Percentiles rank a stretch among this genome's conserved stretches.
phyloP scores from a whole-genome alignment of 1,284 basidiomycete species.

The Ustilago xerochloae region DNA sequence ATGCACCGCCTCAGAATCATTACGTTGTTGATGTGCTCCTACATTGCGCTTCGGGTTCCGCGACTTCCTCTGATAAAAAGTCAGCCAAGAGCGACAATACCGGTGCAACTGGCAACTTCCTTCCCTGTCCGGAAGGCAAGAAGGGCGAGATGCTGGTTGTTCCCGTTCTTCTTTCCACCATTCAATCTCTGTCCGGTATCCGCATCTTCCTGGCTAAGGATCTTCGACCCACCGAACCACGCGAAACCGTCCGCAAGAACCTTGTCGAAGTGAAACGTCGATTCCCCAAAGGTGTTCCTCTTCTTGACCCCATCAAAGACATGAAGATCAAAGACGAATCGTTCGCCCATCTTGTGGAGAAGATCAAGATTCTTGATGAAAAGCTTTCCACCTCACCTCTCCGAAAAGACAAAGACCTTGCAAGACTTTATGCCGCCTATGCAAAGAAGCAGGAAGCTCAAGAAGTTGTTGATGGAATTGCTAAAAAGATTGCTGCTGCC shows the following conservation, averaged over 20 bases:
- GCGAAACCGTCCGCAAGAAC: conserved; percentile 88
- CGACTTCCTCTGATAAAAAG: conserved; percentile 11
- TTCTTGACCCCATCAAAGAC: conserved; percentile 92
- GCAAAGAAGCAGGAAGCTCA: conserved; percentile 80
- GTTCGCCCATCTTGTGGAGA: conserved; percentile 78
- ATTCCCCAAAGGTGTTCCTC: conserved; percentile 83
- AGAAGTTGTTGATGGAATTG: conserved; percentile 79
- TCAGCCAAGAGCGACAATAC: conserved; percentile 15
- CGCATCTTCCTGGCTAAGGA: conserved; percentile 91
- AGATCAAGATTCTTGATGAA: conserved; percentile 58
- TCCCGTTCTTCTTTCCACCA: conserved; percentile 86
- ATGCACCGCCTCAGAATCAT: conserved; percentile 86
- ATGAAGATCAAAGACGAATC: conserved; percentile 96
- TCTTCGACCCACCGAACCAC: conserved; percentile 78
- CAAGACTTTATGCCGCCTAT: conserved; percentile 82
- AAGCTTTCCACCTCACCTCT: conserved; percentile 47
- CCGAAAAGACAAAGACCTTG: conserved; percentile 75
- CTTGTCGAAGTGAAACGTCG: conserved; percentile 88
- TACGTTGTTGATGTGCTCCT: conserved; percentile 95
- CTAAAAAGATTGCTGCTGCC: conserved; percentile 86
- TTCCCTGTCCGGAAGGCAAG: conserved; percentile 47
- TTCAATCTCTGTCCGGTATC: conserved; percentile 87
- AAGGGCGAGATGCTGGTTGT: conserved; percentile 80
- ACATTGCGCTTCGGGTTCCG: conserved; percentile 78
- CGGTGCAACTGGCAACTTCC: conserved; percentile 30